A percentile compares a stretch with the other conserved stretches of the same genome.
phyloP scores from a whole-genome alignment of 164 flowering plant species.

The Magnolia kwangsiensis region DNA sequence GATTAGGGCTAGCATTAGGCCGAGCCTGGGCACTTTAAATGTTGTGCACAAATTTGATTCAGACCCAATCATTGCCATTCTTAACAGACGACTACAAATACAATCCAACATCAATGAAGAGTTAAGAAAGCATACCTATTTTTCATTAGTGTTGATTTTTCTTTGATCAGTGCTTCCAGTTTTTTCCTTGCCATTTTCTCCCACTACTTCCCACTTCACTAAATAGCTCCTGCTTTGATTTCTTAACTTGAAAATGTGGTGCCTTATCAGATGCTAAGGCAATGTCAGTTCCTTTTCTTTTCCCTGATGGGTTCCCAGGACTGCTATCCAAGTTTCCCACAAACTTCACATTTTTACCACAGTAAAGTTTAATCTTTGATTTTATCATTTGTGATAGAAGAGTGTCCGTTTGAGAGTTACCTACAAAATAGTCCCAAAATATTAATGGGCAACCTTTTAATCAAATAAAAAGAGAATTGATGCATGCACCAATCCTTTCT shows the following conservation, averaged over 20 bases:
- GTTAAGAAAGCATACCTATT: not conserved
- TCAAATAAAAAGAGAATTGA: not conserved
- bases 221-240: constrained; percentile 11
- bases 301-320: not conserved
- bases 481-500: not conserved
- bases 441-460: not conserved
- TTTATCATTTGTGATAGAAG: constrained; percentile 34
- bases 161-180: not conserved
- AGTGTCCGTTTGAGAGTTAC: constrained; percentile 18
- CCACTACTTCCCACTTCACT: constrained; percentile 1
- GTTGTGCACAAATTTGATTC: not conserved
- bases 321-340: not conserved
- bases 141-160: not conserved
- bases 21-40: not conserved
- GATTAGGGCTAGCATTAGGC: not conserved
- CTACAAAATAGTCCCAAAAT: constrained; percentile 19
- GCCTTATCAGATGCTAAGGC: not conserved
- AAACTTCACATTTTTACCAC: not conserved
- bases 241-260: constrained; percentile 15
- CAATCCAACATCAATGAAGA: not conserved
- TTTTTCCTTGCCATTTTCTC: not conserved
- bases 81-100: not conserved
- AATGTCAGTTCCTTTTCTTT: constrained; percentile 6
- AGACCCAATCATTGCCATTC: not conserved
- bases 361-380: constrained; percentile 35